Percentiles rank a stretch among this genome's conserved stretches.
phyloP scores from a whole-genome alignment of 2,329 filamentous ascomycete species.

The Pseudogymnoascus pannorum region DNA sequence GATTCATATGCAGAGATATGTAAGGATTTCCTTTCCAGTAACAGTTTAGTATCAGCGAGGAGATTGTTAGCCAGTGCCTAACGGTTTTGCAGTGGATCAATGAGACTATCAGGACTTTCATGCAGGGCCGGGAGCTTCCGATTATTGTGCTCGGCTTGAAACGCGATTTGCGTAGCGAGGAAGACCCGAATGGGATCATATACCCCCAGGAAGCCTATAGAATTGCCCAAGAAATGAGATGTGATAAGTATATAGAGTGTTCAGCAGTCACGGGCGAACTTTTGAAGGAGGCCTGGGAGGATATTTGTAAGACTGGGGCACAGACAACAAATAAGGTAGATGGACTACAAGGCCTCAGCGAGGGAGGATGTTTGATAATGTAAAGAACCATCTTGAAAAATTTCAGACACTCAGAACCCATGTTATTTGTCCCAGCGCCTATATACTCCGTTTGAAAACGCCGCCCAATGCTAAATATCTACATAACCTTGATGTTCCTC shows the following conservation, averaged over 20 bases:
- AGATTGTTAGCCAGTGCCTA: background rate
- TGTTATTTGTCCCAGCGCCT: background rate
- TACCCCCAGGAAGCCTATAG: conserved; percentile 54
- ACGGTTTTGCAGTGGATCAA: conserved; percentile 46
- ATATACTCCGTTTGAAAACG: background rate
- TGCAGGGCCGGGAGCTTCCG: conserved; percentile 38
- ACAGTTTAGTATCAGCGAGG: background rate
- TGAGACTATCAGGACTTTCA: conserved; percentile 43
- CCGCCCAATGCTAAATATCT: conserved; percentile 5
- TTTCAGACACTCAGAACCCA: background rate
- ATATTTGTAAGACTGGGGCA: conserved; percentile 50
- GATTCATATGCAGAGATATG: conserved; percentile 50
- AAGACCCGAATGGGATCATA: conserved; percentile 52
- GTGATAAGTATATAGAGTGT: conserved; percentile 58
- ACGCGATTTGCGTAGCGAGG: conserved; percentile 48
- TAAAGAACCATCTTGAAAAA: conserved; percentile 26
- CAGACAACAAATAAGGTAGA: conserved; percentile 36
- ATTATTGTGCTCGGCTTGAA: conserved; percentile 53
- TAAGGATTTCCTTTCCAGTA: conserved; percentile 27
- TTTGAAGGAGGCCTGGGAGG: conserved; percentile 49
- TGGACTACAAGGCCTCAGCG: conserved; percentile 39
- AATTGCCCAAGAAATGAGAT: conserved; percentile 49
- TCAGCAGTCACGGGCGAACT: conserved; percentile 54
- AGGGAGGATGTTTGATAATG: conserved; percentile 46
- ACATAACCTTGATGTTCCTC: background rate